Percentiles rank a stretch among this genome's conserved stretches.
Evolutionary conservation across 345 rosid genomes (phyloP).

Genomic region (Aethionema arabicum): DNA sequence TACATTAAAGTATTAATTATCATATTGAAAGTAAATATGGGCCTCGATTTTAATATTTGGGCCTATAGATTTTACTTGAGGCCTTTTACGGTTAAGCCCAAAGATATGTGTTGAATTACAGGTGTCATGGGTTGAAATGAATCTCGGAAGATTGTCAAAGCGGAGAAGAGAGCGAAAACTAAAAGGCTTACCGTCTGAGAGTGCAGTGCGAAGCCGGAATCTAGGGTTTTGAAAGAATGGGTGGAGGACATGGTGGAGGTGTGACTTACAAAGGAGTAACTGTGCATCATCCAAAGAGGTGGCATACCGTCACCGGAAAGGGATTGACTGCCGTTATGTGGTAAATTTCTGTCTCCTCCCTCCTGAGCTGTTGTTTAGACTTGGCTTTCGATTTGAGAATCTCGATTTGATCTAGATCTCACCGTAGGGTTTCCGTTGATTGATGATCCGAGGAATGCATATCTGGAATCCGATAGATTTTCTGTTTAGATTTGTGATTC

Average conservation of each 20-base stretch:
- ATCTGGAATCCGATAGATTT: background rate
- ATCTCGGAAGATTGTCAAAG: slow-evolving; percentile 31
- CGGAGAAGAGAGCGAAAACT: background rate
- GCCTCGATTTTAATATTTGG: background rate
- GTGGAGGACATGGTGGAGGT: slow-evolving; percentile 71
- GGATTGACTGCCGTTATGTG: slow-evolving; percentile 93
- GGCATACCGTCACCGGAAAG: slow-evolving; percentile 86
- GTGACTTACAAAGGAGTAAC: slow-evolving; percentile 70
- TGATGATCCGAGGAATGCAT: slow-evolving; percentile 16
- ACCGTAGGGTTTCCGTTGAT: background rate
- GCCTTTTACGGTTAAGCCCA: background rate
- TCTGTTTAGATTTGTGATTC: background rate
- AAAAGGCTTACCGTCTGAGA: slow-evolving; percentile 12
- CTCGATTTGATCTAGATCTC: slow-evolving; percentile 25
- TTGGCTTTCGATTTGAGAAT: background rate
- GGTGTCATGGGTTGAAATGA: slow-evolving; percentile 1
- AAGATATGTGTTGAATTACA: background rate
- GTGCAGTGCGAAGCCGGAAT: slow-evolving; percentile 23
- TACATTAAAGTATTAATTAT: too few species aligned
- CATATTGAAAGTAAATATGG: background rate
- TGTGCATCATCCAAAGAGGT: slow-evolving; percentile 73
- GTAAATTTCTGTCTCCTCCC: slow-evolving; percentile 35
- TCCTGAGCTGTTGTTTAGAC: background rate
- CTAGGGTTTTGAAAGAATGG: slow-evolving; percentile 48
- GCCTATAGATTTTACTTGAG: slow-evolving; percentile 1